phyloP scores from a whole-genome alignment of 805 yeast genomes.

The Yamadazyma paraphyllophila region DNA sequence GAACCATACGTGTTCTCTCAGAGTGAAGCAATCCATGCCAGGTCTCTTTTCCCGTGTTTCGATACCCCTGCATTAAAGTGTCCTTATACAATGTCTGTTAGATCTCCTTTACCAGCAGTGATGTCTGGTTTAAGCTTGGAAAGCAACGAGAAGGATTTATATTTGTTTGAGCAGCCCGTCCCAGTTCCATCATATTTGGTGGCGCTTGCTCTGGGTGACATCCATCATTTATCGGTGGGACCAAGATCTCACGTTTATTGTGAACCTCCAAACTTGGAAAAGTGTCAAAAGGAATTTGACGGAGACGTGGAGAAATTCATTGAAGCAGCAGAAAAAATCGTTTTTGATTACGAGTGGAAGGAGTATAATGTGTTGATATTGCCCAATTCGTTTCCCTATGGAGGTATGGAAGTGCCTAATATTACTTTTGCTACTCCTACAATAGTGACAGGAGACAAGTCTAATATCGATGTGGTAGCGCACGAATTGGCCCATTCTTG shows the following conservation, averaged over 20 bases:
- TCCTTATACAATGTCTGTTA: constrained; percentile 54
- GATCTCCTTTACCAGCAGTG: constrained; percentile 65
- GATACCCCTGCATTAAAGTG: constrained; percentile 87
- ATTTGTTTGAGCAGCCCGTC: constrained; percentile 61
- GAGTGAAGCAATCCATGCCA: constrained; percentile 88
- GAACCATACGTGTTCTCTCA: constrained; percentile 80
- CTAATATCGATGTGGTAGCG: constrained; percentile 86
- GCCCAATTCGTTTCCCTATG: constrained; percentile 79
- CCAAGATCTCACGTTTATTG: constrained; percentile 83
- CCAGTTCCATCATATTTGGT: constrained; percentile 86
- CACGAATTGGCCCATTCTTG: constrained; percentile 93
- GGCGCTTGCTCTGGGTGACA: constrained; percentile 83
- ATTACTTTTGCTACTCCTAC: constrained; percentile 91
- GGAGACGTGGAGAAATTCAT: constrained; percentile 80
- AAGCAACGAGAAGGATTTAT: constrained; percentile 14
- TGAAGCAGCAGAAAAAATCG: constrained; percentile 69
- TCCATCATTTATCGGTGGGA: constrained; percentile 65
- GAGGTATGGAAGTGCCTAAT: constrained; percentile 95
- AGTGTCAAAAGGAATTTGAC: constrained; percentile 77
- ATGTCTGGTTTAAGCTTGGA: constrained; percentile 62
- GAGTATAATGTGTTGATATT: constrained; percentile 77
- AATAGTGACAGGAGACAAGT: constrained; percentile 76
- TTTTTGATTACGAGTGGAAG: constrained; percentile 82
- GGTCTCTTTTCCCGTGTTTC: constrained; percentile 84
- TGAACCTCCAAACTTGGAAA: constrained; percentile 66